phyloP scores from a whole-genome alignment of 495 filamentous ascomycete genomes.

The Glonium stellatum region DNA sequence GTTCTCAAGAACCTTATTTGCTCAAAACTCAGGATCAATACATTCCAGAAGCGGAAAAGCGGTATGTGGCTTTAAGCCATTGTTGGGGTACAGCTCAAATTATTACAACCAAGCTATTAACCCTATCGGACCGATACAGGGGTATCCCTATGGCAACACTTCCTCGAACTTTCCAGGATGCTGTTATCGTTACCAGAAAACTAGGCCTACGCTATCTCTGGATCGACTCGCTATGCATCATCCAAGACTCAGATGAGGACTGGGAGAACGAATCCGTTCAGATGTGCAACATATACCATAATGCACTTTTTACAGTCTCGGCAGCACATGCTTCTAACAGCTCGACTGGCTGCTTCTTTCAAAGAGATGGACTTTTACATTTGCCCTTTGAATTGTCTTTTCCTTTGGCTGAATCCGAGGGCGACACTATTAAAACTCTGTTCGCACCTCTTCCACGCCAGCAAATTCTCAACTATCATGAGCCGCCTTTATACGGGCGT shows the following conservation, averaged over 20 bases:
- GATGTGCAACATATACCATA: constrained; percentile 9
- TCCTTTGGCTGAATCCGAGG: neutral
- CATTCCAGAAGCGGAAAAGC: neutral
- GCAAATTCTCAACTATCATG: neutral
- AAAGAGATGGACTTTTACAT: constrained; percentile 6
- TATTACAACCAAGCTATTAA: constrained; percentile 4
- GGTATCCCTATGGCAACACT: neutral
- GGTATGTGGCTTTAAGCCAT: constrained; percentile 4
- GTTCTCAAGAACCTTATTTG: neutral
- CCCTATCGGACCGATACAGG: neutral
- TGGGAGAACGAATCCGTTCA: constrained; percentile 2
- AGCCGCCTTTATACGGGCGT: constrained; percentile 10
- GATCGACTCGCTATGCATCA: constrained; percentile 8
- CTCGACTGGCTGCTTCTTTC: constrained; percentile 2
- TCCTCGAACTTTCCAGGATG: constrained; percentile 11
- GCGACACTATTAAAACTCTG: neutral
- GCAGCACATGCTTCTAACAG: neutral
- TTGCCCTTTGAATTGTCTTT: constrained; percentile 1
- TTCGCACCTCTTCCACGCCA: neutral
- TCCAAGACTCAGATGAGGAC: constrained; percentile 4
- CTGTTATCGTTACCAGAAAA: constrained; percentile 3
- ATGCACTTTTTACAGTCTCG: neutral
- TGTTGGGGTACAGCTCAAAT: constrained; percentile 10
- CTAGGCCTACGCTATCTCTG: constrained; percentile 3
- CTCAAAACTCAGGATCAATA: neutral